Percentiles rank a stretch among this genome's conserved stretches.
phyloP scores from a whole-genome alignment of 169 alveolate genomes.

The Miamiensis avidus region DNA sequence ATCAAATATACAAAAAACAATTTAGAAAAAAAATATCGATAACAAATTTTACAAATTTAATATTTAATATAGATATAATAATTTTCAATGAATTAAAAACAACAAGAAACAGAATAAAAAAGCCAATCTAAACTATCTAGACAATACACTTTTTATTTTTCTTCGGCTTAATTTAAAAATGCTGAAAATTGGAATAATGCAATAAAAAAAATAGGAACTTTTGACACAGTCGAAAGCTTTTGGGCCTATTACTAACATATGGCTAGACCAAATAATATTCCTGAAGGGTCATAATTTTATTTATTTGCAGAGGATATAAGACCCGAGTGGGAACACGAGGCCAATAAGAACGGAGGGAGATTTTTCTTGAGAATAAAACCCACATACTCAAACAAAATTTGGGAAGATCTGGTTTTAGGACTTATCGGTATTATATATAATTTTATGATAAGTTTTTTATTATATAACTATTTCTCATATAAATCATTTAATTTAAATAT shows the following conservation, averaged over 20 bases:
- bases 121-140: too few species aligned
- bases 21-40: too few species aligned
- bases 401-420: slow-evolving; percentile 75
- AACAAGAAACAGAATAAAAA: too few species aligned
- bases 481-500: too few species aligned
- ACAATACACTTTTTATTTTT: slow-evolving; percentile 33
- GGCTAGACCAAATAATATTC: slow-evolving; percentile 67
- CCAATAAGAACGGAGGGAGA: slow-evolving; percentile 79
- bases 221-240: slow-evolving; percentile 71
- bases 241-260: slow-evolving; percentile 79
- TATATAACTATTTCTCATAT: too few species aligned
- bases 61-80: too few species aligned
- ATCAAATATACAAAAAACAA: too few species aligned
- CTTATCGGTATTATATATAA: slow-evolving; percentile 70
- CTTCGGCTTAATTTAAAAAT: slow-evolving; percentile 28
- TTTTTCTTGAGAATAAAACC: slow-evolving; percentile 65
- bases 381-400: slow-evolving; percentile 63
- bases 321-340: slow-evolving; percentile 85
- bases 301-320: slow-evolving; percentile 57
- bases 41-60: too few species aligned
- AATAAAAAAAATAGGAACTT: slow-evolving; percentile 57
- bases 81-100: too few species aligned
- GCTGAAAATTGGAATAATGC: slow-evolving; percentile 44
- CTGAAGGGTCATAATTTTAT: slow-evolving; percentile 68
- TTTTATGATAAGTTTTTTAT: too few species aligned